Percentiles rank a stretch among this genome's conserved stretches.
Conservation (phyloP, 768 basidiomycete genomes). For the Clitopilus passeckerianus region DNA sequence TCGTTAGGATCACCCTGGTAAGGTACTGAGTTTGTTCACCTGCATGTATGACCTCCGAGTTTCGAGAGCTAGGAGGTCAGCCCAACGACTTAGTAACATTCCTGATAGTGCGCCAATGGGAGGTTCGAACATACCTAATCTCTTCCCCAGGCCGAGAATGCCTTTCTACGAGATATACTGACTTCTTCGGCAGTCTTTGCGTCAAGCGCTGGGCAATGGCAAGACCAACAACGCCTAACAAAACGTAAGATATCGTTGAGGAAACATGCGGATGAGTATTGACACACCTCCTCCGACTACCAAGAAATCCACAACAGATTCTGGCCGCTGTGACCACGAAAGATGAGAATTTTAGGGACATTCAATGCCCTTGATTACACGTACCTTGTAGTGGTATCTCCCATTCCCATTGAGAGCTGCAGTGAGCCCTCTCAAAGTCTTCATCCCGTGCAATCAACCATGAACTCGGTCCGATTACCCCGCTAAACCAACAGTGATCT, state of each 20-base stretch:
- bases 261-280: neutral
- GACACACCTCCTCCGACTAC: constrained; percentile 80
- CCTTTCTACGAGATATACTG: constrained; percentile 80
- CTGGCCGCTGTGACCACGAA: constrained; percentile 44
- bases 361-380: neutral
- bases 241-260: neutral
- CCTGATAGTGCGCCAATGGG: too few relatives aligned
- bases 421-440: constrained; percentile 41
- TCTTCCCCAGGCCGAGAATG: constrained; percentile 76
- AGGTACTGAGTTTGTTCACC: constrained; percentile 32
- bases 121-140: constrained; percentile 51
- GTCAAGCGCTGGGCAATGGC: constrained; percentile 77
- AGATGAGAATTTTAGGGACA: neutral
- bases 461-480: neutral
- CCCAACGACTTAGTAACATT: neutral
- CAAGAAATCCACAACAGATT: constrained; percentile 73
- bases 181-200: constrained; percentile 56
- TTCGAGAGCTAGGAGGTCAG: constrained; percentile 61
- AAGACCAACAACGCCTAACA: constrained; percentile 77
- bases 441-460: constrained; percentile 17
- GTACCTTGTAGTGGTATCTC: constrained; percentile 58
- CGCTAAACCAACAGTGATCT: neutral
- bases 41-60: constrained; percentile 94
- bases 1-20: too few relatives aligned
- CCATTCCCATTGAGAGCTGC: constrained; percentile 60